Conservation (phyloP, 768 basidiomycete genomes). For the Kwoniella bestiolae region DNA sequence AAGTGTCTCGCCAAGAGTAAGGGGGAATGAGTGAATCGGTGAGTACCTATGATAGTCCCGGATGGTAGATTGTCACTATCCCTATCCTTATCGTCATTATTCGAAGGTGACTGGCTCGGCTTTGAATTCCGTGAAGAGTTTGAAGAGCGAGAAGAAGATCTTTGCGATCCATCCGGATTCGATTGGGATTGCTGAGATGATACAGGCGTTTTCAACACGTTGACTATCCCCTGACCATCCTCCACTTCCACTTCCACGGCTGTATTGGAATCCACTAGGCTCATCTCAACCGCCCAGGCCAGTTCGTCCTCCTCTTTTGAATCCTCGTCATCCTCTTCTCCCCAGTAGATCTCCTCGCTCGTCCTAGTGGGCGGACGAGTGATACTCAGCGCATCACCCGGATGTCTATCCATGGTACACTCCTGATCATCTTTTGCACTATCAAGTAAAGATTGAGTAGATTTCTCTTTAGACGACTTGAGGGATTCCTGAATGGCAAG, state of each 20-base stretch:
- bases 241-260: slow-evolving; percentile 13
- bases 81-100: neutral
- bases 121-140: neutral
- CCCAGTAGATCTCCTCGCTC: slow-evolving; percentile 20
- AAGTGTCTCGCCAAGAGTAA: slow-evolving; percentile 65
- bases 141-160: too few relatives aligned
- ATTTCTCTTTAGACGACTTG: neutral
- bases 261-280: slow-evolving; percentile 24
- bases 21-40: slow-evolving; percentile 66
- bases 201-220: slow-evolving; percentile 14
- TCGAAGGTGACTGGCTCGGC: too few relatives aligned
- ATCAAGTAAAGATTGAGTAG: neutral
- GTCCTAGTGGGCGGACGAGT: slow-evolving; percentile 16
- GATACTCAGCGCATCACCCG: too few relatives aligned
- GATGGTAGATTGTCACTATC: slow-evolving; percentile 13
- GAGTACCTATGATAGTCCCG: slow-evolving; percentile 68
- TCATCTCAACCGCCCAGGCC: slow-evolving; percentile 47
- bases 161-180: too few relatives aligned
- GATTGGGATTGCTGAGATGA: neutral
- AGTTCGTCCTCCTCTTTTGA: slow-evolving; percentile 46
- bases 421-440: neutral
- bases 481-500: slow-evolving; percentile 42
- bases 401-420: too few relatives aligned
- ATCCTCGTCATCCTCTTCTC: slow-evolving; percentile 19
- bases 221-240: slow-evolving; percentile 15